Conservation (phyloP, 768 basidiomycete species). For the Amanita rubescens region DNA sequence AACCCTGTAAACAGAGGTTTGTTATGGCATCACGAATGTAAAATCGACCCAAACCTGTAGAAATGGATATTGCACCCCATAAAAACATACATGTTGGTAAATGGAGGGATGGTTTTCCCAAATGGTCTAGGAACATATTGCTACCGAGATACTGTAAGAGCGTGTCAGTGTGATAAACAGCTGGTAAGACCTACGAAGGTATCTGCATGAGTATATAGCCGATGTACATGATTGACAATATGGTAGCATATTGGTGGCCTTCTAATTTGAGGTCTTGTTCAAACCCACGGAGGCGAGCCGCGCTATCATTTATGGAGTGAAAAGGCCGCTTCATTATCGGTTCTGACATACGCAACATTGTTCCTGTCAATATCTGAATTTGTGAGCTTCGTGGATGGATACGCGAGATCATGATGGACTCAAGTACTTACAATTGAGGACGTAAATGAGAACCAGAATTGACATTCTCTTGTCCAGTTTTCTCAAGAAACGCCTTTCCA, state of each 20-base stretch:
- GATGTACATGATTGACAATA: slow-evolving; percentile 56
- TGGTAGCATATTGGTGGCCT: slow-evolving; percentile 53
- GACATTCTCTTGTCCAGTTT: slow-evolving; percentile 48
- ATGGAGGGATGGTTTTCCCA: slow-evolving; percentile 58
- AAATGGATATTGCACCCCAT: slow-evolving; percentile 52
- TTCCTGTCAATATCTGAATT: slow-evolving; percentile 57
- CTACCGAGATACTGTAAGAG: slow-evolving; percentile 24
- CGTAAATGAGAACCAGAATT: slow-evolving; percentile 40
- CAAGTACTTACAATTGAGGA: slow-evolving; percentile 32
- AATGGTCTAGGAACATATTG: slow-evolving; percentile 61
- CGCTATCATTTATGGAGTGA: slow-evolving; percentile 26
- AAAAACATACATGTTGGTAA: slow-evolving; percentile 55
- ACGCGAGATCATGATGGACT: not conserved
- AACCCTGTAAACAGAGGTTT: slow-evolving; percentile 23
- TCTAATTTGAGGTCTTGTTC: slow-evolving; percentile 51
- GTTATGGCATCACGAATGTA: not conserved
- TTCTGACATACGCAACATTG: slow-evolving; percentile 44
- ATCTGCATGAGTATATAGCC: slow-evolving; percentile 70
- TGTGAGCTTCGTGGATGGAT: slow-evolving; percentile 8
- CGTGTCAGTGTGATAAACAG: not conserved
- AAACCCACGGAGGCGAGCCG: slow-evolving; percentile 59
- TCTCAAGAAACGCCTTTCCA: slow-evolving; percentile 32
- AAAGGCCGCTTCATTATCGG: not conserved
- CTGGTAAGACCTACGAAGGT: slow-evolving; percentile 42
- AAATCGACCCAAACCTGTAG: slow-evolving; percentile 32